Conservation (phyloP, 176 grass and related monocot genomes). For the Lolium rigidum region DNA sequence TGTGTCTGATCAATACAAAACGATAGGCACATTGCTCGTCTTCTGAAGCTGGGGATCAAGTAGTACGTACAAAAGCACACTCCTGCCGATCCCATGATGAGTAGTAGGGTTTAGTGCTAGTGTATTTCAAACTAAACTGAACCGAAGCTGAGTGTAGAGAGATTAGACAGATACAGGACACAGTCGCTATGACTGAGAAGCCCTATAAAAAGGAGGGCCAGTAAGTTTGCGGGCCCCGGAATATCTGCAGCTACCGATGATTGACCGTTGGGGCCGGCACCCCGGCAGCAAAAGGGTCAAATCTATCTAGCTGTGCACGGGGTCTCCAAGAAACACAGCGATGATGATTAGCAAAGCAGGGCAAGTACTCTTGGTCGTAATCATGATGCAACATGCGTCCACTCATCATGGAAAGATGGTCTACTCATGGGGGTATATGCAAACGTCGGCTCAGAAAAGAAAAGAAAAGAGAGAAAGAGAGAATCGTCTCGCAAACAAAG, state of each 20-base stretch:
- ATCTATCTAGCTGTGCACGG: slow-evolving; percentile 55
- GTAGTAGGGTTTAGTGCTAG: background rate
- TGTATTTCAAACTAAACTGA: background rate
- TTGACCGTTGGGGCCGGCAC: slow-evolving; percentile 48
- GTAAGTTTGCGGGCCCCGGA: slow-evolving; percentile 26
- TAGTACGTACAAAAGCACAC: background rate
- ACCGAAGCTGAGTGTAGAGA: background rate
- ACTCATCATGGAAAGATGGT: slow-evolving; percentile 21
- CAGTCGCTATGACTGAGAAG: background rate
- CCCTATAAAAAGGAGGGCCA: background rate
- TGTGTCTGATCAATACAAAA: no score
- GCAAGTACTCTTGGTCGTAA: slow-evolving; percentile 27
- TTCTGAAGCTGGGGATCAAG: no score
- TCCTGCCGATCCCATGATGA: no score
- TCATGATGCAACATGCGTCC: background rate
- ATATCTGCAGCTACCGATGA: slow-evolving; percentile 48
- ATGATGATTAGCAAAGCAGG: slow-evolving; percentile 46
- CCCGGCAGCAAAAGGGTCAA: slow-evolving; percentile 41
- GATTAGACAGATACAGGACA: background rate
- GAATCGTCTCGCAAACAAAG: background rate
- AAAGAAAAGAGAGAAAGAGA: background rate
- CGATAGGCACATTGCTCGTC: no score
- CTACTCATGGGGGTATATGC: background rate
- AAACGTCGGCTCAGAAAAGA: background rate
- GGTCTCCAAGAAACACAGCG: slow-evolving; percentile 37